These are phyloP conservation scores for Dissophora globulifera DNA, from an alignment of 192 early-diverging fungal genomes.

Conservation along the genomic window DNA sequence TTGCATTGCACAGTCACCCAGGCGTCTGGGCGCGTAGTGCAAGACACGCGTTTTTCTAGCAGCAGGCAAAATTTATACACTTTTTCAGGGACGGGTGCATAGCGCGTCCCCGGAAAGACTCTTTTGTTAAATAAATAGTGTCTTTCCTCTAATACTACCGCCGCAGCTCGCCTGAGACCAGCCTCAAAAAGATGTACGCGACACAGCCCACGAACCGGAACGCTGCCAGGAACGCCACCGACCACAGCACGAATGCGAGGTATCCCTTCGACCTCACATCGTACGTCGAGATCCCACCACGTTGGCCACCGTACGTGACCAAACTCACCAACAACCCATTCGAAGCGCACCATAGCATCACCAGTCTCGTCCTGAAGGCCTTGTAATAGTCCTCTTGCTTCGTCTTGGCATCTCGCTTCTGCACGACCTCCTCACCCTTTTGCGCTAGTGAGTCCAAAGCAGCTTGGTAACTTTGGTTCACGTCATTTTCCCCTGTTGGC, in stretches of 20 bases:
- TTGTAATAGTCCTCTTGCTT: slow-evolving; percentile 88
- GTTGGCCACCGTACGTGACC: slow-evolving; percentile 64
- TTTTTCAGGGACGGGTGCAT: too few relatives aligned
- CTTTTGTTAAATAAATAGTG: too few relatives aligned
- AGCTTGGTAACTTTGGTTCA: slow-evolving; percentile 83
- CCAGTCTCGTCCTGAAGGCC: slow-evolving; percentile 80
- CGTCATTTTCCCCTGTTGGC: slow-evolving; percentile 80
- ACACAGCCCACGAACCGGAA: slow-evolving; percentile 77
- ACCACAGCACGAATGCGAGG: slow-evolving; percentile 80
- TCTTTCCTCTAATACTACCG: slow-evolving; percentile 30
- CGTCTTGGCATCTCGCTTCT: slow-evolving; percentile 73
- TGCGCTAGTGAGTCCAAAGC: slow-evolving; percentile 69
- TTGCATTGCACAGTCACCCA: too few relatives aligned
- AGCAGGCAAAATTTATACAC: too few relatives aligned
- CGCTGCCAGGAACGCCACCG: slow-evolving; percentile 72
- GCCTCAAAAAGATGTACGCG: slow-evolving; percentile 71
- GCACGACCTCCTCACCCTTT: slow-evolving; percentile 54
- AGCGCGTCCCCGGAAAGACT: too few relatives aligned
- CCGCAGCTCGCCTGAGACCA: slow-evolving; percentile 64
- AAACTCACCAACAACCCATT: slow-evolving; percentile 75
- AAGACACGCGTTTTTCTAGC: too few relatives aligned
- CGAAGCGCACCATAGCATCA: slow-evolving; percentile 83
- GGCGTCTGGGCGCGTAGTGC: too few relatives aligned
- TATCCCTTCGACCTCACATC: slow-evolving; percentile 56
- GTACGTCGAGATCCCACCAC: slow-evolving; percentile 24